Percentiles rank a stretch among this genome's conserved stretches.
Evolutionary conservation across 1,139 yeast species (phyloP).

Genomic region (Candida buenavistaensis): DNA sequence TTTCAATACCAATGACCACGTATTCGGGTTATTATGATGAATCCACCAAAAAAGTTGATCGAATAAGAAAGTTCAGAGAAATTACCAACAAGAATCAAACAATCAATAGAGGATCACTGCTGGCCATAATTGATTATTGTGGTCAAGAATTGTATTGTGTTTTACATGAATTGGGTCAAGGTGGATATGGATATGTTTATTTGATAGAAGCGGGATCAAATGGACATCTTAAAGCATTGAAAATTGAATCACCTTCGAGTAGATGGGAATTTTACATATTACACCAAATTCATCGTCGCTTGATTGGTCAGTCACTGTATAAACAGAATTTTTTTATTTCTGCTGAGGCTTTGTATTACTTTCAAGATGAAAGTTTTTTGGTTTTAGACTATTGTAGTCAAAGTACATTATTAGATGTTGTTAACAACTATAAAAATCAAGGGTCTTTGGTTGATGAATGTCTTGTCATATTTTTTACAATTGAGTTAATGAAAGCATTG

Average conservation of each 20-base stretch:
- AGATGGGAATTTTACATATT: constrained; percentile 84
- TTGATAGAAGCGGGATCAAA: constrained; percentile 60
- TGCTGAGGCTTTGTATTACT: constrained; percentile 56
- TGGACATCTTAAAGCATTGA: constrained; percentile 65
- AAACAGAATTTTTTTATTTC: constrained; percentile 27
- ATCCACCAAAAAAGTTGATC: constrained; percentile 14
- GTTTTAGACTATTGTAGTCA: constrained; percentile 68
- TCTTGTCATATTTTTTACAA: constrained; percentile 61
- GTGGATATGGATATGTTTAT: constrained; percentile 80
- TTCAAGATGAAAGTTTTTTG: constrained; percentile 73
- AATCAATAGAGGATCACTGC: constrained; percentile 38
- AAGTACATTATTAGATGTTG: constrained; percentile 77
- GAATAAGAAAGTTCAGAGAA: constrained; percentile 32
- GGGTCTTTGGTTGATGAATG: constrained; percentile 54
- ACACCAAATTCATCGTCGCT: constrained; percentile 49
- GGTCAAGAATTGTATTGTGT: constrained; percentile 58
- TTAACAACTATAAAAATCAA: constrained; percentile 45
- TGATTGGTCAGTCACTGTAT: constrained; percentile 12
- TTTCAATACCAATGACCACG: constrained; percentile 26
- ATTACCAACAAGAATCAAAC: constrained; percentile 33
- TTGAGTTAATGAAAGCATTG: constrained; percentile 60
- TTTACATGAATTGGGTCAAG: constrained; percentile 67
- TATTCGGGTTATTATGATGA: constrained; percentile 31
- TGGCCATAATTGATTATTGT: constrained; percentile 46
- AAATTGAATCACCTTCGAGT: constrained; percentile 69